These are phyloP conservation scores for Allantophomopsis cytisporea DNA, from an alignment of 2,329 filamentous ascomycete genomes.

Conservation along the genomic window DNA sequence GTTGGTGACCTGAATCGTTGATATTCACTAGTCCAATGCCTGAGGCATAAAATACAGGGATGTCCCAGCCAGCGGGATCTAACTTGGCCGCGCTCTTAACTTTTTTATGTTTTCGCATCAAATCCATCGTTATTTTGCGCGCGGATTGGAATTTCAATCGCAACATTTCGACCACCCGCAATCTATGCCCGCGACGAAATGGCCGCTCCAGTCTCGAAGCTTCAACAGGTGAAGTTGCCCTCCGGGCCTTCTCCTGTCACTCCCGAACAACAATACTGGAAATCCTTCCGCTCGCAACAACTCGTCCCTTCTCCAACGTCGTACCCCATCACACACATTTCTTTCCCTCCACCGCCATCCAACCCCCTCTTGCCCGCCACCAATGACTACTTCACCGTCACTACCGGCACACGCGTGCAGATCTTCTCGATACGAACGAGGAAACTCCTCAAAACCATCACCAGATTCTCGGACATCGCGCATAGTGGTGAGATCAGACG, in stretches of 20 bases:
- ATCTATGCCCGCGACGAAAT: slow-evolving; percentile 8
- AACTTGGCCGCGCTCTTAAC: neutral
- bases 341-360: slow-evolving; percentile 40
- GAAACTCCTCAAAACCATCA: slow-evolving; percentile 87
- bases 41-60: neutral
- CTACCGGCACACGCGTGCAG: slow-evolving; percentile 86
- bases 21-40: neutral
- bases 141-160: neutral
- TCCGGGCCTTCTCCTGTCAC: slow-evolving; percentile 72
- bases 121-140: neutral
- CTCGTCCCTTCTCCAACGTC: slow-evolving; percentile 83
- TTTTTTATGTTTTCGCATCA: neutral
- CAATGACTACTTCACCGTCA: slow-evolving; percentile 76
- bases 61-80: neutral
- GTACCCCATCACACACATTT: slow-evolving; percentile 83
- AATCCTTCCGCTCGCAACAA: slow-evolving; percentile 82
- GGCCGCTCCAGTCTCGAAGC: slow-evolving; percentile 16
- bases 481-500: slow-evolving; percentile 78
- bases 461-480: slow-evolving; percentile 82
- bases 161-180: slow-evolving; percentile 1
- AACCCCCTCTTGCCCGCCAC: slow-evolving; percentile 27
- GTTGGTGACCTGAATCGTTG: neutral
- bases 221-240: slow-evolving; percentile 61
- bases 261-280: slow-evolving; percentile 93
- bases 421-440: slow-evolving; percentile 87